These are phyloP conservation scores for Naumovozyma baii DNA, from an alignment of 805 yeast genomes.

Conservation along the genomic window DNA sequence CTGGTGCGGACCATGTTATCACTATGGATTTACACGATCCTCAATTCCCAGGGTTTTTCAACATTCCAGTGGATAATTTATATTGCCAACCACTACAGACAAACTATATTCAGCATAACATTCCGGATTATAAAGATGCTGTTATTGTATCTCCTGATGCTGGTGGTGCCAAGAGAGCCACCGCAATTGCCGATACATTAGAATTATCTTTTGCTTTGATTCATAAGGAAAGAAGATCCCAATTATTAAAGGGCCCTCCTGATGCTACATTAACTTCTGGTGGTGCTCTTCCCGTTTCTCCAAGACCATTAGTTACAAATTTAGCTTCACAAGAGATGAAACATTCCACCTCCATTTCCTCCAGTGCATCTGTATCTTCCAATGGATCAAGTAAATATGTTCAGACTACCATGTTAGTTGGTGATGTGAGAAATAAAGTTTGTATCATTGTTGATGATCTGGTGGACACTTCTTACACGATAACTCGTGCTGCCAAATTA, in stretches of 20 bases:
- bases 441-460: constrained; percentile 92
- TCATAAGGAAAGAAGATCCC: constrained; percentile 78
- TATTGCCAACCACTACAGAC: constrained; percentile 82
- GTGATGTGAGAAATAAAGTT: constrained; percentile 77
- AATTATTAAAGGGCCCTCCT: constrained; percentile 30
- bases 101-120: constrained; percentile 66
- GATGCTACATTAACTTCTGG: constrained; percentile 26
- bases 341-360: constrained; percentile 1
- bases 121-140: constrained; percentile 73
- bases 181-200: constrained; percentile 83
- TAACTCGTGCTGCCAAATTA: constrained; percentile 83
- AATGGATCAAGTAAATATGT: constrained; percentile 28
- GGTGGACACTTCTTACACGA: constrained; percentile 87
- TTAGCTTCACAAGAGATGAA: constrained; percentile 9
- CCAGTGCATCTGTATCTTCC: neutral
- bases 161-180: constrained; percentile 97
- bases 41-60: constrained; percentile 95
- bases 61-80: constrained; percentile 89
- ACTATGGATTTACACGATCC: constrained; percentile 98
- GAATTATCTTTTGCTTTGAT: constrained; percentile 87
- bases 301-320: constrained; percentile 14
- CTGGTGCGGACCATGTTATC: constrained; percentile 93
- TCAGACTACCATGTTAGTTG: constrained; percentile 91
- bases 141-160: constrained; percentile 97
- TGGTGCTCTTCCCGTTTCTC: constrained; percentile 15